Evolutionary conservation across 257 asterid genomes (phyloP).

Genomic region (Solanum ossicruentum): DNA sequence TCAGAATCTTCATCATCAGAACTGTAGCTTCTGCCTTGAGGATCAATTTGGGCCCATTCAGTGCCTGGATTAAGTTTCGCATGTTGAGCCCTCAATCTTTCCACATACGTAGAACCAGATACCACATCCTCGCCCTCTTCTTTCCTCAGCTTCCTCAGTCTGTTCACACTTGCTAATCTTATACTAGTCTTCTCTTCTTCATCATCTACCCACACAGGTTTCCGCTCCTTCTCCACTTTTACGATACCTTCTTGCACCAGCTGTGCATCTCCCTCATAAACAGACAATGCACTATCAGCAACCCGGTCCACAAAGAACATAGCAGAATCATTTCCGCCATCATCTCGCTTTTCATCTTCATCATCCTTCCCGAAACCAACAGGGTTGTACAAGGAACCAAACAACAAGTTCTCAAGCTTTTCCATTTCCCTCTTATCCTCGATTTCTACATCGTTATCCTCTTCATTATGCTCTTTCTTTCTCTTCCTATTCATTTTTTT

Average conservation of each 20-base stretch:
- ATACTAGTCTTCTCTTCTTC: conserved; percentile 63
- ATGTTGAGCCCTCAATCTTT: conserved; percentile 87
- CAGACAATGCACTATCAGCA: conserved; percentile 40
- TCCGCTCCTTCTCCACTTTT: conserved; percentile 19
- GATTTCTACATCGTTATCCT: conserved; percentile 14
- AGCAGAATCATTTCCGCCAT: conserved; percentile 29
- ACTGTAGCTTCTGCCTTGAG: conserved; percentile 15
- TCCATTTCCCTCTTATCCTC: conserved; percentile 62
- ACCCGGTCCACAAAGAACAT: conserved; percentile 57
- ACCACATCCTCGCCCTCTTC: conserved; percentile 59
- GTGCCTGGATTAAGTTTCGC: conserved; percentile 79
- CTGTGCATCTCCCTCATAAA: conserved; percentile 44
- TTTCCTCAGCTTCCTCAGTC: conserved; percentile 67
- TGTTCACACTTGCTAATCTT: conserved; percentile 65
- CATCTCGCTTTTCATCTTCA: conserved; percentile 28
- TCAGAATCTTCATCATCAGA: conserved; percentile 66
- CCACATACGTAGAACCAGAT: conserved; percentile 50
- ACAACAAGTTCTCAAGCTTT: conserved; percentile 48
- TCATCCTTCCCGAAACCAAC: conserved; percentile 45
- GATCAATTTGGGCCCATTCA: conserved; percentile 64
- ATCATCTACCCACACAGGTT: conserved; percentile 77
- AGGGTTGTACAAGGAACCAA: conserved; percentile 63
- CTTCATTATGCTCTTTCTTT: conserved; percentile 29
- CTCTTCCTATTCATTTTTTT: conserved; percentile 23
- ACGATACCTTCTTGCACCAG: conserved; percentile 10